Base-by-base conservation (phyloP, 768 basidiomycete genomes). In the Royoungia palumana region DNA sequence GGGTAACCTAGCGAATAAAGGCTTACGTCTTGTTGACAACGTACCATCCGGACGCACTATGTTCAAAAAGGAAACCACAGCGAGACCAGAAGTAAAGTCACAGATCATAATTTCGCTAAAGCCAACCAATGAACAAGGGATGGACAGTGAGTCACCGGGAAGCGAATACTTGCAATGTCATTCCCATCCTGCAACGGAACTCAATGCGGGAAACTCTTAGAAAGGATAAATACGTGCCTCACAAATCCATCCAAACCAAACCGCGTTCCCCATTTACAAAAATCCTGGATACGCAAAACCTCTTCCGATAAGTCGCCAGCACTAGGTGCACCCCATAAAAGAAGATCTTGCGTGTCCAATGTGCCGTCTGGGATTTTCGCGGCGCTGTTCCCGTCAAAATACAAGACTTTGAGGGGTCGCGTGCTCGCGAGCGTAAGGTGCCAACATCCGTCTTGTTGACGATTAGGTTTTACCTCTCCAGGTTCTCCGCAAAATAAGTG, bases 301-400 rank as follows among this genome's bases (percentile, higher is more conserved):
- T 80, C 78, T 1, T 61, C 46, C 1, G n/a, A 41, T 5, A 61
- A 41, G 53, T 40, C 44, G 32, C 55, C 59, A 2, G 54, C 43
- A 13, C 40, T 21, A 2, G 63, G 32, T 38, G 53, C 35, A 1
- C 75, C 75, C 75, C 75, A 80, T 16, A 54, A 44, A 4, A 79
- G 10, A n/a, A 79, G 58, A 48, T 79, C 78, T 46, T 80, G 79
- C 11, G 63, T 69, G 42, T 79, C 75, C 67, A 79, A 50, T 3
- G 73, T 46, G 0, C 77, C 77, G 0, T 56, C 59, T 9, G 41
- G 19, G 60, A 76, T 61, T 47, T 77, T 78, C 0, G 69, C 73
- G 0, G 73, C 78, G 44, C 77, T 77, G 37, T 62, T 75, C 0
- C 79, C 78, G 41, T 81, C 79, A 35, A 80, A 80, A 51, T 80